Evolutionary conservation across 2,329 filamentous ascomycete genomes (phyloP), one percentile per base, ranked within the genome.

Genomic region (Scytalidium lignicola): DNA sequence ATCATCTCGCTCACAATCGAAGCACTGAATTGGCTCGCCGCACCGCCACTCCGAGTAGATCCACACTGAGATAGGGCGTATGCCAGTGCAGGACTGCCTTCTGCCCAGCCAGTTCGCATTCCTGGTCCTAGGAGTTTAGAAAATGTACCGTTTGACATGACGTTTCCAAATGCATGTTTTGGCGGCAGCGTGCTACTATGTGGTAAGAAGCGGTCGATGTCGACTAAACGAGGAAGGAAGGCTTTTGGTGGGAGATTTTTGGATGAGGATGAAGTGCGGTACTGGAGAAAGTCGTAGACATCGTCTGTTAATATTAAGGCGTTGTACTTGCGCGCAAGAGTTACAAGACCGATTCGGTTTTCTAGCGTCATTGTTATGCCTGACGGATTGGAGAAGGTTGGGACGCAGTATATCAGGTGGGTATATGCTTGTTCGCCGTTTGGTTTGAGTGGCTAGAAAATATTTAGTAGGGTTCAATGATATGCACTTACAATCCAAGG

Each of bases 231-330:
- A 2, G 90, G 89, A 8, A 90, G 45, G 19, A 61, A n/a, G 17
- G 56, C 58, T 22, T 52, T 53, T 5, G 40, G 43, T 2, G 52
- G 37, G 3, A 32, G 17, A 2, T 46, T 41, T 21, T 22, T 47
- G 6, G 46, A 52, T 15, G 50, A 52, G 32, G 41, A 69, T 43
- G 39, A 70, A 59, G 2, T 56, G 3, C 80, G 78, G 89, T 90
- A 96, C 64, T 91, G 87, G 4, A 97, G 74, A 56, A 92, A 86
- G 65, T 97, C 92, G 64, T 99, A 99, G 9, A 97, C 90, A 65
- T 99, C 93, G 69, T 97, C 92, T 44, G 81, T 81, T 22, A 96
- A 76, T 48, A 96, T 69, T n/a, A 97, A 76, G 6, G 88, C 89
- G 65, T 97, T 84, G 64, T 86, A 82, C 51, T 83, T 74, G 49